Percentiles rank a stretch among this genome's conserved stretches.
phyloP scores from a whole-genome alignment of 1,284 basidiomycete genomes.

The Sanghuangporus weigelae region DNA sequence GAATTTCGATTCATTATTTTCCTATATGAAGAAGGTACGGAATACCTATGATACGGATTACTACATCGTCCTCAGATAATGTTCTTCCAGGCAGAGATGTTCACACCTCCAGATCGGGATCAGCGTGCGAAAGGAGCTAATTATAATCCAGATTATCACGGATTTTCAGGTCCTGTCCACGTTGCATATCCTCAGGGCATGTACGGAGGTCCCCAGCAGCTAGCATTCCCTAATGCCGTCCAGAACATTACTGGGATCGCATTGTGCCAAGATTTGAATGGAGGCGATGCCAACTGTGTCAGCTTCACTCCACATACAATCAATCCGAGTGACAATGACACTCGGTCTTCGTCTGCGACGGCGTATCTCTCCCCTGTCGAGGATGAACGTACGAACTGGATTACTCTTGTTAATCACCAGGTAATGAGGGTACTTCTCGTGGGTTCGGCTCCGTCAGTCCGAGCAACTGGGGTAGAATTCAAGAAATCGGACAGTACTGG shows the following conservation, averaged over 20 bases:
- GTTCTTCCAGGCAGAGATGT: conserved; percentile 28
- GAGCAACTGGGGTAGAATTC: conserved; percentile 21
- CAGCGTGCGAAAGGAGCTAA: conserved; percentile 31
- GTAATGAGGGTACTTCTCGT: conserved; percentile 24
- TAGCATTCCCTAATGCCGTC: conserved; percentile 29
- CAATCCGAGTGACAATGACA: conserved; percentile 29
- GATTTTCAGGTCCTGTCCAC: conserved; percentile 31
- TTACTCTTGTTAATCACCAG: conserved; percentile 32
- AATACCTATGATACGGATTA: background rate
- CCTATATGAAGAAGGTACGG: conserved; percentile 40
- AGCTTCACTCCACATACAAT: conserved; percentile 30
- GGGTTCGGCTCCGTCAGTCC: conserved; percentile 9
- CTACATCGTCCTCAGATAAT: background rate
- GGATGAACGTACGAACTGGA: conserved; percentile 28
- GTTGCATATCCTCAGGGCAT: conserved; percentile 26
- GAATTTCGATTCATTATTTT: conserved; percentile 51
- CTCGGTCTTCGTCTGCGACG: conserved; percentile 35
- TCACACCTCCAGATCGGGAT: conserved; percentile 28
- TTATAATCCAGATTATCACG: conserved; percentile 28
- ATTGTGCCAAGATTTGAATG: conserved; percentile 29
- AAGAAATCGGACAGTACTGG: conserved; percentile 14
- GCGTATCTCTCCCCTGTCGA: conserved; percentile 39
- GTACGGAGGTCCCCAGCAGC: conserved; percentile 33
- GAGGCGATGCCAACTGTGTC: conserved; percentile 32
- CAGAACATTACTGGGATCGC: conserved; percentile 24